Evolutionary conservation across 495 filamentous ascomycete genomes (phyloP).

Genomic region (Neurospora sp.): DNA sequence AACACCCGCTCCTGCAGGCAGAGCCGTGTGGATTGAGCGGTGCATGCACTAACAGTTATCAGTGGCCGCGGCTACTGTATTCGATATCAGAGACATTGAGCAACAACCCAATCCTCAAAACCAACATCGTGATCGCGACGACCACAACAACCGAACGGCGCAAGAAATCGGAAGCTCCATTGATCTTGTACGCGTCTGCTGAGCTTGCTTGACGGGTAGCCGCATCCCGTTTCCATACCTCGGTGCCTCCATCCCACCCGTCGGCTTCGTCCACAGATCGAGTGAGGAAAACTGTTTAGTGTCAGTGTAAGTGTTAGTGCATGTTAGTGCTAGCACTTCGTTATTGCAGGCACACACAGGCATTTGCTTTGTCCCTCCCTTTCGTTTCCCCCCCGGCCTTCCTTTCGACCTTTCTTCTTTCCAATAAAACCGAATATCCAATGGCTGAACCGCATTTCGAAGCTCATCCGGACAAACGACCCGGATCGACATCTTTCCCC

Average conservation of each 20-base stretch:
- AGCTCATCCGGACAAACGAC: not conserved
- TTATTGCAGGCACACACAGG: no score
- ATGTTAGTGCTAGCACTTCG: not conserved
- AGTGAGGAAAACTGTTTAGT: not conserved
- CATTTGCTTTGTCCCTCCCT: not conserved
- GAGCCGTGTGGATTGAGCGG: not conserved
- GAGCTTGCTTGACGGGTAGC: not conserved
- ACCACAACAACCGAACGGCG: not conserved
- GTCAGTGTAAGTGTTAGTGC: not conserved
- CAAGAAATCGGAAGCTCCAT: not conserved
- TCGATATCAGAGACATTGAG: not conserved
- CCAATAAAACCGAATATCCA: not conserved
- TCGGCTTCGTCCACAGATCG: not conserved
- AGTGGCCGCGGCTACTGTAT: not conserved
- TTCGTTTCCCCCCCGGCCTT: not conserved
- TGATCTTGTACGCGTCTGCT: not conserved
- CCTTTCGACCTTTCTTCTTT: not conserved
- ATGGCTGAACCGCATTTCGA: not conserved
- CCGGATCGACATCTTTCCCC: not conserved
- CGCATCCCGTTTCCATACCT: not conserved
- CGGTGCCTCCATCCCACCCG: not conserved
- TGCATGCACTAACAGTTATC: not conserved
- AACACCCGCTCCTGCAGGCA: not conserved
- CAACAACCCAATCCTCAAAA: not conserved
- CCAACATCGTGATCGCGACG: not conserved